A percentile compares a stretch with the other conserved stretches of the same genome.
Conservation (phyloP, 2,329 filamentous ascomycete genomes). For the Beauveria bassiana region DNA sequence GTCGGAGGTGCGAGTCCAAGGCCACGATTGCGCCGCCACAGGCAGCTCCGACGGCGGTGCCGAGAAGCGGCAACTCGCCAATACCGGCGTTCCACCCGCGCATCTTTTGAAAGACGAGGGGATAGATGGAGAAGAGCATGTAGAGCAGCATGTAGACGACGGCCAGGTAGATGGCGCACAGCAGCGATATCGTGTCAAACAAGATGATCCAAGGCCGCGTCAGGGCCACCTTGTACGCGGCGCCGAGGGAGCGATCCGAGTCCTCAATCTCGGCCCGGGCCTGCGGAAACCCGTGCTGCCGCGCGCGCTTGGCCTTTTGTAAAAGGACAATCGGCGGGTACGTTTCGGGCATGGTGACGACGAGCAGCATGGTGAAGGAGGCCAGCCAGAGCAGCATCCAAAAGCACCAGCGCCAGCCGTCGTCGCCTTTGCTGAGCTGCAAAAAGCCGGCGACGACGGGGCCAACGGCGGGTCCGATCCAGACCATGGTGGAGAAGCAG, state of each 20-base stretch:
- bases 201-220: constrained; percentile 47
- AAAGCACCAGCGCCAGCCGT: constrained; percentile 47
- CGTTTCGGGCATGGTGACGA: constrained; percentile 54
- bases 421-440: constrained; percentile 42
- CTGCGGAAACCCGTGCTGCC: constrained; percentile 35
- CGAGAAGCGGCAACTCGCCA: constrained; percentile 43
- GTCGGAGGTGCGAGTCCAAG: constrained; percentile 29
- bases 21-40: constrained; percentile 36
- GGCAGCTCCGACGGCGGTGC: constrained; percentile 39
- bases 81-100: constrained; percentile 48
- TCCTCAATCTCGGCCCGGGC: constrained; percentile 42
- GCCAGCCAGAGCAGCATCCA: constrained; percentile 39
- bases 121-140: constrained; percentile 53
- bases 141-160: constrained; percentile 46
- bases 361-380: constrained; percentile 30
- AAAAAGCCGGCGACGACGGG: constrained; percentile 50
- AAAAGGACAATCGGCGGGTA: constrained; percentile 41
- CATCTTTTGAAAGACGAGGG: constrained; percentile 44
- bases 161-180: constrained; percentile 44
- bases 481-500: constrained; percentile 44
- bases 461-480: constrained; percentile 44
- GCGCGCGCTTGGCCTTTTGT: constrained; percentile 45
- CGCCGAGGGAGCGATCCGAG: constrained; percentile 30
- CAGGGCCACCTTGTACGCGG: constrained; percentile 43
- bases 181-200: constrained; percentile 44